Percentiles rank a stretch among this genome's conserved stretches.
Evolutionary conservation across 768 basidiomycete species (phyloP).

Genomic region (Suillus spraguei): DNA sequence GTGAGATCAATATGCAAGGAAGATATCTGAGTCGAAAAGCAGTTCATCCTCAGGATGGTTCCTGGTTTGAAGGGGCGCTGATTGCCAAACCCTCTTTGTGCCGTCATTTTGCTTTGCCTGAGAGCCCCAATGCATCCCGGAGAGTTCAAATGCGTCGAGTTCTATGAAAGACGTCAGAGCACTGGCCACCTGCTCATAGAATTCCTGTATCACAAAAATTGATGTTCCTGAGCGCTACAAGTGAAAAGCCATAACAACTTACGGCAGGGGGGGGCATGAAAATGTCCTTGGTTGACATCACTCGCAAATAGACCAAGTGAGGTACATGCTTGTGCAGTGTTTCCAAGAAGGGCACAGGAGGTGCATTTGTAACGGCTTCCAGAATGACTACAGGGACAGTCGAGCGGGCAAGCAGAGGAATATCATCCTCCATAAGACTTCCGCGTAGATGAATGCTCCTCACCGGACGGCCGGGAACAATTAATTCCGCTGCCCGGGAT

Average conservation of each 20-base stretch:
- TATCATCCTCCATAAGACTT: constrained; percentile 58
- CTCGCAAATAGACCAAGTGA: constrained; percentile 63
- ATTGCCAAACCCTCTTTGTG: constrained; percentile 54
- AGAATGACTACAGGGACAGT: constrained; percentile 56
- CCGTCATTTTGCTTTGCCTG: constrained; percentile 46
- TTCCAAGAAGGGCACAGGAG: constrained; percentile 59
- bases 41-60: constrained; percentile 33
- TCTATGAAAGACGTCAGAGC: constrained; percentile 60
- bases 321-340: constrained; percentile 59
- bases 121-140: constrained; percentile 75
- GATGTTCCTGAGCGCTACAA: constrained; percentile 23
- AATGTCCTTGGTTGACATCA: constrained; percentile 59
- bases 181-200: constrained; percentile 62
- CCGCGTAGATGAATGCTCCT: constrained; percentile 64
- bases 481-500: constrained; percentile 49
- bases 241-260: constrained; percentile 28
- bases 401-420: constrained; percentile 50
- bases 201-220: constrained; percentile 43
- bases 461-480: constrained; percentile 71
- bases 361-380: constrained; percentile 58
- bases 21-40: constrained; percentile 31
- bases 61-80: constrained; percentile 43
- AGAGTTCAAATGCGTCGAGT: constrained; percentile 70
- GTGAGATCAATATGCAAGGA: constrained; percentile 31
- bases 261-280: constrained; percentile 53